These are phyloP conservation scores for Schoenoplectus tabernaemontani DNA, from an alignment of 202 grass and related monocot species.

Conservation along the genomic window DNA sequence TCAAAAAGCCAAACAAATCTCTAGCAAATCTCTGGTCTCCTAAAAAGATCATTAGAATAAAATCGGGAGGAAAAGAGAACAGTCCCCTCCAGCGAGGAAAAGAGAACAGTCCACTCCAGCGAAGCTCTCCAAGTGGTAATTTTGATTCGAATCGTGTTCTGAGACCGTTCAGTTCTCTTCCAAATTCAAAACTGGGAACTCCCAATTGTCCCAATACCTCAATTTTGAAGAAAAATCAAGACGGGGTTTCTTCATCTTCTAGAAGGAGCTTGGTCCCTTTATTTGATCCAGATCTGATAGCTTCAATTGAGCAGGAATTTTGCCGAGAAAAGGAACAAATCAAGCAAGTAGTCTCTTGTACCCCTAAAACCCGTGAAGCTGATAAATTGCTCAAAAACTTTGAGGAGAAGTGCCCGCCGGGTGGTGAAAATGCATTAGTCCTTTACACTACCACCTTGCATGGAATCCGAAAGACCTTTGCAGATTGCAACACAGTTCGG, in stretches of 20 bases:
- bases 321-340: conserved; percentile 62
- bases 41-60: conserved; percentile 38
- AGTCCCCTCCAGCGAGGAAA: conserved; percentile 62
- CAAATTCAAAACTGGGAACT: conserved; percentile 58
- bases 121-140: conserved; percentile 34
- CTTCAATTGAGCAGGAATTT: conserved; percentile 77
- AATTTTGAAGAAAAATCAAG: conserved; percentile 28
- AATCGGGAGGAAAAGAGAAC: conserved; percentile 70
- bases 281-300: conserved; percentile 84
- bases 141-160: conserved; percentile 40
- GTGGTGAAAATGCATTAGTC: conserved; percentile 52
- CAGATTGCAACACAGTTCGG: conserved; percentile 86
- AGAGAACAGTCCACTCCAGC: conserved; percentile 74
- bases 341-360: conserved; percentile 43
- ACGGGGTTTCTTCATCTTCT: conserved; percentile 48
- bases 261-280: conserved; percentile 73
- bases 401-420: conserved; percentile 48
- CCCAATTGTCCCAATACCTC: conserved; percentile 16
- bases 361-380: conserved; percentile 45
- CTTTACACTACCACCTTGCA: conserved; percentile 87
- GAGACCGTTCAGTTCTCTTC: conserved; percentile 62
- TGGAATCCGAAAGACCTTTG: conserved; percentile 79
- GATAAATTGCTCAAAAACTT: conserved; percentile 46
- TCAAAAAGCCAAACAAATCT: conserved; percentile 47
- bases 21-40: conserved; percentile 54